These are phyloP conservation scores for Stellera chamaejasme DNA, from an alignment of 345 rosid genomes.

Conservation along the genomic window DNA sequence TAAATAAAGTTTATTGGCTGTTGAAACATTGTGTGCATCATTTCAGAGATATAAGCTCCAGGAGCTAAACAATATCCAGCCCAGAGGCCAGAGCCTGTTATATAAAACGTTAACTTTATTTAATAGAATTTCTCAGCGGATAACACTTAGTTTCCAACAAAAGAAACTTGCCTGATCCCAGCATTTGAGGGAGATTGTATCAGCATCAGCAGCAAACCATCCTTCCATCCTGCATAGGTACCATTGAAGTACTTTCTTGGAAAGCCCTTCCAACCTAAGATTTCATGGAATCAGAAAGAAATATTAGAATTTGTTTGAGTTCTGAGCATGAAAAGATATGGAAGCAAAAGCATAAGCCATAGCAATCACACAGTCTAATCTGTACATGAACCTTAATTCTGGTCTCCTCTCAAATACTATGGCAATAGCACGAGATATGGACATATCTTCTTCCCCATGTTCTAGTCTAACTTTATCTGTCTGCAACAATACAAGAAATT, in stretches of 20 bases:
- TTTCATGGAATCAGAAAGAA: neutral
- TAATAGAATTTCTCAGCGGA: neutral
- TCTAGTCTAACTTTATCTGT: conserved; percentile 65
- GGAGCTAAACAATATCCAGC: neutral
- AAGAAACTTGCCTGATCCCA: conserved; percentile 71
- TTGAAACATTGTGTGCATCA: too few species aligned
- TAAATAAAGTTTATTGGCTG: too few species aligned
- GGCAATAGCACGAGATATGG: conserved; percentile 59
- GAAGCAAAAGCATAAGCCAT: neutral
- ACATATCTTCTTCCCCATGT: conserved; percentile 66
- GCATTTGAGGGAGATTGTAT: conserved; percentile 71
- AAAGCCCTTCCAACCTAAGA: conserved; percentile 15
- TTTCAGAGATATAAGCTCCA: neutral
- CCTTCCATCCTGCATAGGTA: conserved; percentile 98
- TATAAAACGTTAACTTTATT: neutral
- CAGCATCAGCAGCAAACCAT: conserved; percentile 99
- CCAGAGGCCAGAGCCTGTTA: too few species aligned
- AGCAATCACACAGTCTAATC: neutral
- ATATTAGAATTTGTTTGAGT: neutral
- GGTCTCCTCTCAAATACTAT: conserved; percentile 69
- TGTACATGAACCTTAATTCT: conserved; percentile 54
- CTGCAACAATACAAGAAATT: conserved; percentile 41
- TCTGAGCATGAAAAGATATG: neutral
- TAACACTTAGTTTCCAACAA: neutral
- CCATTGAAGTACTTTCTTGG: conserved; percentile 61